A percentile compares a stretch with the other conserved stretches of the same genome.
These are phyloP conservation scores for Auricularia heimuer DNA, from an alignment of 768 basidiomycete genomes.

Conservation along the genomic window DNA sequence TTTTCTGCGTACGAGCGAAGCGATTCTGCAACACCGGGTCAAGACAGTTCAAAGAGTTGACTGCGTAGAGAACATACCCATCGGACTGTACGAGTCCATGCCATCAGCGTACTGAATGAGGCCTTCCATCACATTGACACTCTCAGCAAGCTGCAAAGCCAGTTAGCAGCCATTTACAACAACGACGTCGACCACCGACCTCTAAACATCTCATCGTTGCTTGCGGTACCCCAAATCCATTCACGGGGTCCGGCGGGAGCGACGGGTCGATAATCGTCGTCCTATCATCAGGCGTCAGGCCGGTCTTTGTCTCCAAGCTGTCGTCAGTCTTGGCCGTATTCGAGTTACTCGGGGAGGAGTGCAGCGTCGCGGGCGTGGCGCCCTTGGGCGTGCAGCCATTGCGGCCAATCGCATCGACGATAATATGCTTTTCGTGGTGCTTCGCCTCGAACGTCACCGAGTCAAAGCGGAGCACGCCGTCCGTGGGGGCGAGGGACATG, in stretches of 20 bases:
- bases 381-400: conserved; percentile 21
- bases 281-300: conserved; percentile 14
- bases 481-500: conserved; percentile 30
- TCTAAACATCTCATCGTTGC: conserved; percentile 85
- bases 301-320: background rate
- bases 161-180: background rate
- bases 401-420: conserved; percentile 23
- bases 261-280: conserved; percentile 47
- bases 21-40: conserved; percentile 26
- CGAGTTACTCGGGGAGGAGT: conserved; percentile 5
- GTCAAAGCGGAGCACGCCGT: conserved; percentile 50
- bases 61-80: background rate
- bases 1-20: conserved; percentile 30
- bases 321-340: conserved; percentile 6
- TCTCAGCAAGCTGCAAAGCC: conserved; percentile 6
- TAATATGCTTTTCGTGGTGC: conserved; percentile 64
- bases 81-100: background rate
- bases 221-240: conserved; percentile 81
- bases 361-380: conserved; percentile 36
- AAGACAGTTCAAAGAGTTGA: background rate
- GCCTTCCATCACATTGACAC: background rate
- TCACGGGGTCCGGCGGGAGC: conserved; percentile 78
- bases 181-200: conserved; percentile 27
- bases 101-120: background rate
- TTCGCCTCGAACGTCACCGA: conserved; percentile 66